Evolutionary conservation across 768 basidiomycete genomes (phyloP).

Genomic region (Mycena galopus): DNA sequence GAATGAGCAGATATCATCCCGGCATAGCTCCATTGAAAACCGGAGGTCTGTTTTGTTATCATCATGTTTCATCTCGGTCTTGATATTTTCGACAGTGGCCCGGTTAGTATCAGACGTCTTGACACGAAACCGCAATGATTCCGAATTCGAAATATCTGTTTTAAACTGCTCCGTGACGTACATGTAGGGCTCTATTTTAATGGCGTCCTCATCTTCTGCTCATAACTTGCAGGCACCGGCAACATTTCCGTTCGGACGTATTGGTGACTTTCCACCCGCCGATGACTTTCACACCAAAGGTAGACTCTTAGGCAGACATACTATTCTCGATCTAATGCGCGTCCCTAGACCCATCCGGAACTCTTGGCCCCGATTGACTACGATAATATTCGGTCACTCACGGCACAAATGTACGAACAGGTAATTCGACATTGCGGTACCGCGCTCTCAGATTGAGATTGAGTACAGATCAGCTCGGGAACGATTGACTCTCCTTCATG

Average conservation of each 20-base stretch:
- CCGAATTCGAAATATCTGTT: constrained; percentile 79
- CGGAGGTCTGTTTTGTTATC: constrained; percentile 64
- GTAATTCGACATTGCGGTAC: constrained; percentile 13
- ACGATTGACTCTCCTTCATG: constrained; percentile 90
- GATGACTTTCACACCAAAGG: constrained; percentile 75
- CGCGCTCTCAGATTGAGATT: not conserved
- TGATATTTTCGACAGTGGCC: constrained; percentile 65
- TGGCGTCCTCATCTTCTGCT: constrained; percentile 21
- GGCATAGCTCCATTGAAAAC: constrained; percentile 91
- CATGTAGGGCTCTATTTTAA: constrained; percentile 59
- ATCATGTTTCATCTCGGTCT: constrained; percentile 20
- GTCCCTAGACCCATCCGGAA: constrained; percentile 73
- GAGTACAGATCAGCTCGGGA: constrained; percentile 71
- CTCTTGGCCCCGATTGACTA: constrained; percentile 78
- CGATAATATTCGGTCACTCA: constrained; percentile 68
- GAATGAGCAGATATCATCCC: constrained; percentile 86
- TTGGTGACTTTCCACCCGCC: constrained; percentile 86
- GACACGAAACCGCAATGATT: constrained; percentile 73
- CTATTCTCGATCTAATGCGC: constrained; percentile 15
- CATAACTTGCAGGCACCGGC: constrained; percentile 70
- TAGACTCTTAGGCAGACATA: constrained; percentile 37
- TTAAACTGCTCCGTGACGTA: constrained; percentile 87
- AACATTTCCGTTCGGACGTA: constrained; percentile 91
- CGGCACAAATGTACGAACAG: constrained; percentile 70
- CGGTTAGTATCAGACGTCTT: constrained; percentile 85